Evolutionary conservation across 768 basidiomycete species (phyloP).

Genomic region (Hypholoma sublateritium): DNA sequence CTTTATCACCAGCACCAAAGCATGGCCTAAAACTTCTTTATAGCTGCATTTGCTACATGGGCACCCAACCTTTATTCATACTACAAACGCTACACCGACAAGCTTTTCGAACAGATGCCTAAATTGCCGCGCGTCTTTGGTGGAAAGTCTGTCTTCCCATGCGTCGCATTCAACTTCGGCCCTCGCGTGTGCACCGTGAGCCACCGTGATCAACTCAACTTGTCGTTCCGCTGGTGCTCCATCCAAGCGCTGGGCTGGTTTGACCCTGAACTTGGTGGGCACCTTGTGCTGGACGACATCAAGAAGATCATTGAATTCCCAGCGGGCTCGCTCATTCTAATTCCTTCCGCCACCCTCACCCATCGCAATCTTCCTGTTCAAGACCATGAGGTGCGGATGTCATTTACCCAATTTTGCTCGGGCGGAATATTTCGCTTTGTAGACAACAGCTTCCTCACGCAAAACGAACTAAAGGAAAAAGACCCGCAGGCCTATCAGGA

Average conservation of each 20-base stretch:
- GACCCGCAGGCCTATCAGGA: neutral
- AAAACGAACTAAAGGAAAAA: neutral
- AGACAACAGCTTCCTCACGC: constrained; percentile 17
- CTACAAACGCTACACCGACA: neutral
- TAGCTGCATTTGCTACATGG: neutral
- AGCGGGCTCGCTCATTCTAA: too few species aligned
- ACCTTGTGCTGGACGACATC: neutral
- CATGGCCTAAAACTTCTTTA: too few species aligned
- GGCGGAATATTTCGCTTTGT: constrained; percentile 26
- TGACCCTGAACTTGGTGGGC: neutral
- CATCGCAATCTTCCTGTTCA: too few species aligned
- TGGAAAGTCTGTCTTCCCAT: neutral
- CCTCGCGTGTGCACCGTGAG: neutral
- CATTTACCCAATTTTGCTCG: too few species aligned
- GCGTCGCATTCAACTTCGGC: neutral
- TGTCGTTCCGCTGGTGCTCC: neutral
- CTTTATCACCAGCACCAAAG: too few species aligned
- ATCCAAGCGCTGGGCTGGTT: neutral
- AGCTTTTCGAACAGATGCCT: neutral
- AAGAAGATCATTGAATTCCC: too few species aligned
- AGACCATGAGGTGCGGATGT: too few species aligned
- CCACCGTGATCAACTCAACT: neutral
- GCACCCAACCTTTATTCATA: neutral
- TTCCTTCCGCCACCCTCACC: too few species aligned
- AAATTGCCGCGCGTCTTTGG: neutral